Evolutionary conservation across 306 rosid species (phyloP).

Genomic region (Quercus gilva): DNA sequence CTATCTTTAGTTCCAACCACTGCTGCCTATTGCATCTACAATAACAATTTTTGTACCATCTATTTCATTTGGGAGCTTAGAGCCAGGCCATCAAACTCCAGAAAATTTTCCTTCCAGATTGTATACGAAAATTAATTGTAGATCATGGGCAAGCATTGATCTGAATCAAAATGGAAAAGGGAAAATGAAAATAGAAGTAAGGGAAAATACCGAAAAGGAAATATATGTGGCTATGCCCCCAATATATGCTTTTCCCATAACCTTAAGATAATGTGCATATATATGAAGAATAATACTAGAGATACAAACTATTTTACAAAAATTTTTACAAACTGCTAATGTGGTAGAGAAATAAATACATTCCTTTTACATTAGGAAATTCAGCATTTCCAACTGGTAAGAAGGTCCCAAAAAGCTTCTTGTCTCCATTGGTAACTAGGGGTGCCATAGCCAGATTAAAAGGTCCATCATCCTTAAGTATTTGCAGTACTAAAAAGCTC

Average conservation of each 20-base stretch:
- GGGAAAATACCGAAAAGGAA: neutral
- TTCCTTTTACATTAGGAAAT: constrained; percentile 76
- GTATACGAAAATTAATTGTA: constrained; percentile 81
- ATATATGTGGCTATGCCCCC: neutral
- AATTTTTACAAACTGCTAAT: neutral
- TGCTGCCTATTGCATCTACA: constrained; percentile 92
- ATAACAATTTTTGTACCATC: constrained; percentile 63
- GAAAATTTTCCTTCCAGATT: constrained; percentile 82
- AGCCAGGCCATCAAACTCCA: constrained; percentile 84
- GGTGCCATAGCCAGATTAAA: constrained; percentile 95
- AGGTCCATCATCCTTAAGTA: constrained; percentile 85
- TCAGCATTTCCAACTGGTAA: constrained; percentile 76
- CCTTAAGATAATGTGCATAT: neutral
- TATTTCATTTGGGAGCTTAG: constrained; percentile 77
- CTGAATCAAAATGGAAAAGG: constrained; percentile 39
- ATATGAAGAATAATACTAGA: neutral
- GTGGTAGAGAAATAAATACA: constrained; percentile 43
- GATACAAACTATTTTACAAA: too few species aligned
- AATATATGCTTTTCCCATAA: neutral
- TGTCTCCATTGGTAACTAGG: constrained; percentile 85
- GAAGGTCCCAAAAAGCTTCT: constrained; percentile 88
- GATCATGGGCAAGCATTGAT: constrained; percentile 96
- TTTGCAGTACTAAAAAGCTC: constrained; percentile 78
- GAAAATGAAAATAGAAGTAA: constrained; percentile 4
- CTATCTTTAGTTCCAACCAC: constrained; percentile 76